These are phyloP conservation scores for Acer saccharum DNA, from an alignment of 345 rosid species.

Conservation along the genomic window DNA sequence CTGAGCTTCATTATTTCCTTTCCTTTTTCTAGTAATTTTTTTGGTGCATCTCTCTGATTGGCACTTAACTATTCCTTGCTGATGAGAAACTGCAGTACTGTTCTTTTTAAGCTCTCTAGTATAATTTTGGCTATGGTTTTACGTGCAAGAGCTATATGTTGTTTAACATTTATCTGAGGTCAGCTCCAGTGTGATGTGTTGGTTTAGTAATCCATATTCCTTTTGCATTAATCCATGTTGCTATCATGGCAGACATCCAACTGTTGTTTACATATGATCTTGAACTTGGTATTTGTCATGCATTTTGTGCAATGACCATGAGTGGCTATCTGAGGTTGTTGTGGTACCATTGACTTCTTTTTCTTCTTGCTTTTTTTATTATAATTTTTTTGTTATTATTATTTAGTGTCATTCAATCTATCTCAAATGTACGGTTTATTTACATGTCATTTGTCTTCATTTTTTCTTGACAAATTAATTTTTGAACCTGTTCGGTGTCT, in stretches of 20 bases:
- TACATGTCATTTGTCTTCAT: background rate
- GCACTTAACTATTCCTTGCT: background rate
- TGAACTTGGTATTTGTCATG: background rate
- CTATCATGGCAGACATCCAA: background rate
- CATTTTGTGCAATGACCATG: background rate
- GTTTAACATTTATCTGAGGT: background rate
- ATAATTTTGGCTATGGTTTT: background rate
- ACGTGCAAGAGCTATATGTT: background rate
- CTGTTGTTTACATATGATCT: background rate
- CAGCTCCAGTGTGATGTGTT: background rate
- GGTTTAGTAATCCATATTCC: background rate
- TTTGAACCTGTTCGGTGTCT: slow-evolving; percentile 18
- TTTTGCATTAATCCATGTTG: background rate
- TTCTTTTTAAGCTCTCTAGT: background rate
- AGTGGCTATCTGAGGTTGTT: background rate
- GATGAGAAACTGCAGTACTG: background rate
- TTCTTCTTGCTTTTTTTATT: no score
- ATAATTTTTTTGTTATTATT: background rate
- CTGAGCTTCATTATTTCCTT: background rate
- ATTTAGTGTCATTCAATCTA: background rate
- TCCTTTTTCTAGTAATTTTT: background rate
- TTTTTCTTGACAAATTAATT: background rate
- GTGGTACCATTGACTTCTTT: background rate
- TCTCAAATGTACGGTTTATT: background rate
- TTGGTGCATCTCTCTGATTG: background rate